phyloP scores from a whole-genome alignment of 2,329 filamentous ascomycete genomes.

The Lachnellula hyalina region DNA sequence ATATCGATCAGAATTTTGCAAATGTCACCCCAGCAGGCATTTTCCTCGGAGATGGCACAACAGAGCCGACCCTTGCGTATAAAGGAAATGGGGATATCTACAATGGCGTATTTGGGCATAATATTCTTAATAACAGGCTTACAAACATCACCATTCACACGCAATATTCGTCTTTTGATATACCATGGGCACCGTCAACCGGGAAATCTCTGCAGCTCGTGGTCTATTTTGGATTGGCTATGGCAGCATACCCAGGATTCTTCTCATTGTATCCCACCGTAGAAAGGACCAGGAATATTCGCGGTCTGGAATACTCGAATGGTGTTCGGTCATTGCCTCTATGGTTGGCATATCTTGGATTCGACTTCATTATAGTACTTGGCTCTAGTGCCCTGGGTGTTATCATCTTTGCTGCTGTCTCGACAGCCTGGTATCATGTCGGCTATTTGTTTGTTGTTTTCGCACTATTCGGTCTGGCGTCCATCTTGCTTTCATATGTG shows the following conservation, averaged over 20 bases:
- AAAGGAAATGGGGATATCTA: conserved; percentile 55
- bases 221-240: conserved; percentile 74
- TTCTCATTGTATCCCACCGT: conserved; percentile 86
- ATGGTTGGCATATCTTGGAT: conserved; percentile 76
- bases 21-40: conserved; percentile 74
- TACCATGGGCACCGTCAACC: conserved; percentile 62
- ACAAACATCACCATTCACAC: conserved; percentile 65
- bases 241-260: conserved; percentile 76
- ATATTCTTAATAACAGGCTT: conserved; percentile 60
- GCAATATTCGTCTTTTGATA: conserved; percentile 69
- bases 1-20: conserved; percentile 56
- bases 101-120: conserved; percentile 57
- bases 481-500: conserved; percentile 71
- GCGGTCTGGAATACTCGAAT: conserved; percentile 86
- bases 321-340: conserved; percentile 76
- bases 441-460: conserved; percentile 80
- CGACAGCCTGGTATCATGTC: conserved; percentile 69
- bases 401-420: conserved; percentile 60
- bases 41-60: conserved; percentile 61
- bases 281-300: conserved; percentile 72
- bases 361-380: conserved; percentile 74
- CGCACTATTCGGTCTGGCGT: conserved; percentile 73
- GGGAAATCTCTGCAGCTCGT: conserved; percentile 74
- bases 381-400: conserved; percentile 60
- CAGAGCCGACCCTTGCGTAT: conserved; percentile 65